Evolutionary conservation across 2,329 filamentous ascomycete genomes (phyloP).

Genomic region (Arthrinium puccinioides): DNA sequence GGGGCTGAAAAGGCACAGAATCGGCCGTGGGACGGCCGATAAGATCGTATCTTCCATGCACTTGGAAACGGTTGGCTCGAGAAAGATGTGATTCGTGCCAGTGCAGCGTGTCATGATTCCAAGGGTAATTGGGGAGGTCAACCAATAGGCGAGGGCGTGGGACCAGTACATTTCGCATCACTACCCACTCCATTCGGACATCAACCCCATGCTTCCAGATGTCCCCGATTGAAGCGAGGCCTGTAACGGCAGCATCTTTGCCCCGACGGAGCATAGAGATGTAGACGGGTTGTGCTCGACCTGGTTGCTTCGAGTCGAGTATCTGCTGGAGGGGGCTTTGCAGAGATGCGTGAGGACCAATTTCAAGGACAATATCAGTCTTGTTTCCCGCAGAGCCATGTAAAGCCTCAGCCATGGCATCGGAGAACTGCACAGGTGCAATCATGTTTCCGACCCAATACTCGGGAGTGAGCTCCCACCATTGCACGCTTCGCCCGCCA

Average conservation of each 20-base stretch:
- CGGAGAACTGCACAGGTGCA: conserved; percentile 14
- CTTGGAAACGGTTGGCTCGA: conserved; percentile 33
- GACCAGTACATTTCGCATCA: conserved; percentile 11
- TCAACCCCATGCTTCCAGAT: conserved; percentile 12
- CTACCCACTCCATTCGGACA: conserved; percentile 12
- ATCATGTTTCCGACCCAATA: conserved; percentile 19
- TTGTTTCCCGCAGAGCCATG: conserved; percentile 4
- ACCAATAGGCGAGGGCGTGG: conserved; percentile 22
- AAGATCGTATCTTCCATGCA: conserved; percentile 40
- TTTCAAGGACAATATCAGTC: conserved; percentile 13
- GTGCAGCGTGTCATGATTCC: conserved; percentile 44
- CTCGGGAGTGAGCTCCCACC: conserved; percentile 9
- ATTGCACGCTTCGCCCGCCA: conserved; percentile 9
- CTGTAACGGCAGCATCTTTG: conserved; percentile 9
- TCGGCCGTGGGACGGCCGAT: conserved; percentile 39
- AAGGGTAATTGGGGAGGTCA: conserved; percentile 44
- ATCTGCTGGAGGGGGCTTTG: conserved; percentile 17
- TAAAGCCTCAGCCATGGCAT: conserved; percentile 11
- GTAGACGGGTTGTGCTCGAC: conserved; percentile 8
- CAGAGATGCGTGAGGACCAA: conserved; percentile 16
- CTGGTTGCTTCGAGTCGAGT: conserved; percentile 10
- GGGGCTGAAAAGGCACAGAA: conserved; percentile 35
- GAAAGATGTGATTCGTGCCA: conserved; percentile 47
- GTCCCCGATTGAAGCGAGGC: conserved; percentile 10
- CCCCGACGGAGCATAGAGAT: conserved; percentile 11